Evolutionary conservation across 129 eudicot genomes (phyloP), one percentile per base, ranked within the genome.

Genomic region (Erigeron canadensis): DNA sequence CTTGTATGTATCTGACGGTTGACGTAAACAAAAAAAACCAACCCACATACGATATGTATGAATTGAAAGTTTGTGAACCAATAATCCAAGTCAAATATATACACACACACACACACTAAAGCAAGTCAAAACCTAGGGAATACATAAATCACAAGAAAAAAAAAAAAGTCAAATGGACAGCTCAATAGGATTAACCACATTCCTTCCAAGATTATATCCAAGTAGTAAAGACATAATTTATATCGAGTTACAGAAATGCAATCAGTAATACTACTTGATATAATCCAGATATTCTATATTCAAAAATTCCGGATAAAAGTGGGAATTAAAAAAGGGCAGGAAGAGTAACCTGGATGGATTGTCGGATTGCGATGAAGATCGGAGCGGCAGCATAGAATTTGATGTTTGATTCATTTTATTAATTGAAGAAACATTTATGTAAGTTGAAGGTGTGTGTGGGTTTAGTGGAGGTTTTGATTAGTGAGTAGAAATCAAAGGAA

Each of bases 181-280:
- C 40, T 28, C 45, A 76, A 68, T n/a, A 37, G 47, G 68, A 69
- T 76, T 63, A 68, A 76, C 81, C 81, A 48, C 69, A 47, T 12
- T 62, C 62, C 58, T 7, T 37, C 16, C 21, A 10, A 5, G 40
- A 75, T 75, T 61, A 17, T 50, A 9, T 68, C 28, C 21, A 68
- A 37, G 54, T 48, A 45, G 43, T 46, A 59, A 17, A 47, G 19
- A 58, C 45, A 59, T 68, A 17, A 59, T 47, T 68, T 2, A 5
- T 0, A 57, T 67, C 80, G 47, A 58, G 57, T 75, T 58, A 65
- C 2, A 8, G 41, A 66, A 42, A 40, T 16, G 51, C 13, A 45
- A 12, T 39, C 69, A 68, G 48, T 50, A 46, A 53, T 17, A 62
- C 45, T 17, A 62, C 45, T 58, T 45, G 67, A 16, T 67, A 19